Evolutionary conservation across 768 basidiomycete genomes (phyloP), one percentile per base, ranked within the genome.

Genomic region (Leucocoprinus birnbaumii): DNA sequence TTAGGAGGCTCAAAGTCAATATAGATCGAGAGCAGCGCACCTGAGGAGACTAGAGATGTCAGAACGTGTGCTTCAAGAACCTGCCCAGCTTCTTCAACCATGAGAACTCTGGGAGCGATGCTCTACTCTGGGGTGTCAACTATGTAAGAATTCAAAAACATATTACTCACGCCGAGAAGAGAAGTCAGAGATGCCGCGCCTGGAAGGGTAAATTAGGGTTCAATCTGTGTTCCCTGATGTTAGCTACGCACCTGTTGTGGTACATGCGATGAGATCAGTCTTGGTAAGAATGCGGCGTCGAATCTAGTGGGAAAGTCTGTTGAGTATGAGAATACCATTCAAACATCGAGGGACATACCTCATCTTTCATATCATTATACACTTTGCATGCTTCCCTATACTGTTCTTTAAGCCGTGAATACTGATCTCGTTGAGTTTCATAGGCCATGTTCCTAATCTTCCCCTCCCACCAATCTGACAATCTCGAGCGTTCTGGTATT

Each of bases 31-130:
- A n/a, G n/a, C 24, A 13, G 11, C 48, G 14, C 35, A 50, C 48
- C 77, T 2, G 83, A 80, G 0, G 78, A 76, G 2, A 87, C 86
- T 1, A 90, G 72, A 35, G 76, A 80, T 2, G 79, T 80, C 4
- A 91, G 66, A 14, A 91, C 75, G 58, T 91, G 89, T 2, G 89
- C 85, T 67, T 91, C 89, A 25, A 91, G 75, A 1, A 91, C 86
- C 67, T 92, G 89, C 0, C 89, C 90, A 0, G 90, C 89, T 64
- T 91, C 90, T 65, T 92, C 89, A 0, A 91, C 85, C 46, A 91
- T 69, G 45, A 90, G 63, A 0, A 89, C 79, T 27, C 74, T 77
- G 0, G 88, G 88, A 3, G 63, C 69, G 4, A 89, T 63, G 13
- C 80, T 79, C 86, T 88, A 49, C 13, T n/a, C 19, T 3, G 31